Conservation (phyloP, 2,329 filamentous ascomycete species). For the Seiridium cupressi region DNA sequence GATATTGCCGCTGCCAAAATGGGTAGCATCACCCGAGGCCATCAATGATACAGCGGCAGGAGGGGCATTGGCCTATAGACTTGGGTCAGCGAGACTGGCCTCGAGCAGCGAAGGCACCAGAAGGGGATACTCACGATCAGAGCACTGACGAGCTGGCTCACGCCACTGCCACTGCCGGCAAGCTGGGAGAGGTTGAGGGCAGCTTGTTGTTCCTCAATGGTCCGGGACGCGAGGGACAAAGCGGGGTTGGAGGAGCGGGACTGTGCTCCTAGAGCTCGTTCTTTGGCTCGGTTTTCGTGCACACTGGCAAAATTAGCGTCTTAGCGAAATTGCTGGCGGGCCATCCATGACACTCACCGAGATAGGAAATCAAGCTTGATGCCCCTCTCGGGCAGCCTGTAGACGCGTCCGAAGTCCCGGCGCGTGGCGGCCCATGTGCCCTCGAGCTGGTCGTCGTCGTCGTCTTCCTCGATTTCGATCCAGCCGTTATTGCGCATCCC, state of each 20-base stretch:
- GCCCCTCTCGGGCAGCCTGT: constrained; percentile 62
- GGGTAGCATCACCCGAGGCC: constrained; percentile 43
- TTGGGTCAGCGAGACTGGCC: not conserved
- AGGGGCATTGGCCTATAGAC: constrained; percentile 41
- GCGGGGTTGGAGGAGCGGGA: constrained; percentile 16
- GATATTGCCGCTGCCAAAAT: constrained; percentile 39
- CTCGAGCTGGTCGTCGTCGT: constrained; percentile 49
- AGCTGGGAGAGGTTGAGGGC: constrained; percentile 63
- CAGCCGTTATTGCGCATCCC: constrained; percentile 70
- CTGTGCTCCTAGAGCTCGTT: constrained; percentile 9
- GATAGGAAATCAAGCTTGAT: constrained; percentile 73
- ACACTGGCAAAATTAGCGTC: constrained; percentile 24
- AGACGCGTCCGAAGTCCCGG: constrained; percentile 61
- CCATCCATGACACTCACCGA: constrained; percentile 39
- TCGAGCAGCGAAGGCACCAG: not conserved
- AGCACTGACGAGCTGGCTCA: constrained; percentile 55
- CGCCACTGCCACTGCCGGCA: constrained; percentile 44
- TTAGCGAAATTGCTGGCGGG: constrained; percentile 4
- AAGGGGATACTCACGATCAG: constrained; percentile 55
- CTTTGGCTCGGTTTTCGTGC: constrained; percentile 23
- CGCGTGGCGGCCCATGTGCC: constrained; percentile 52
- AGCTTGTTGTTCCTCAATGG: constrained; percentile 63
- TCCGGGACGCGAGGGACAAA: constrained; percentile 32
- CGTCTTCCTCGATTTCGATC: constrained; percentile 64
- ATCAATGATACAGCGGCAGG: constrained; percentile 45